Conservation (phyloP, 2,329 filamentous ascomycete genomes). For the Fusarium proliferatum region DNA sequence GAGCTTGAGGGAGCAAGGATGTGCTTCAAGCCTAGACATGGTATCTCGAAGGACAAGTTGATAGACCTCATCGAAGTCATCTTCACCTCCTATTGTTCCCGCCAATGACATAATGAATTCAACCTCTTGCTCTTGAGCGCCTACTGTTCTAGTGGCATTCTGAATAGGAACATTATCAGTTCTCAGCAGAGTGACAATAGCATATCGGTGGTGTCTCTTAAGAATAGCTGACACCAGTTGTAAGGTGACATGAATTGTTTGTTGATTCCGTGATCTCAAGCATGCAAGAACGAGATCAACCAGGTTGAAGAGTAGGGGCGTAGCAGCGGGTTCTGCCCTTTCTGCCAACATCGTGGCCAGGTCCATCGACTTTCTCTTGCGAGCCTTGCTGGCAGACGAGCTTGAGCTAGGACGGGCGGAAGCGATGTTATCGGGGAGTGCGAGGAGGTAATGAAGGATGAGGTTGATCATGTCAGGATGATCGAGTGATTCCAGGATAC, state of each 20-base stretch:
- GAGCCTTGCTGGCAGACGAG: conserved; percentile 73
- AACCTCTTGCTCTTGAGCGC: conserved; percentile 79
- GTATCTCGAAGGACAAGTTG: conserved; percentile 78
- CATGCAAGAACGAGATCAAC: conserved; percentile 91
- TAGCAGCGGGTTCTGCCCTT: conserved; percentile 77
- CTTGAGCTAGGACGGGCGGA: conserved; percentile 52
- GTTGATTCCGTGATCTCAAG: conserved; percentile 82
- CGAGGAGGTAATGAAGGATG: conserved; percentile 91
- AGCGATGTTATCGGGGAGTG: conserved; percentile 71
- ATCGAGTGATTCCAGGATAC: conserved; percentile 90
- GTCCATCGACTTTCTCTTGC: conserved; percentile 89
- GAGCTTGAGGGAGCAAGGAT: conserved; percentile 77
- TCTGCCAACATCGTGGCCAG: conserved; percentile 82
- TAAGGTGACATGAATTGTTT: conserved; percentile 90
- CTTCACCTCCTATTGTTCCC: conserved; percentile 73
- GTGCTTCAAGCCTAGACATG: conserved; percentile 74
- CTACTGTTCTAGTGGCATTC: conserved; percentile 72
- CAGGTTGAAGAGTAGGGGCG: conserved; percentile 90
- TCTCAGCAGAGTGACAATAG: conserved; percentile 79
- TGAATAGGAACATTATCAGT: conserved; percentile 68
- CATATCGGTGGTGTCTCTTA: conserved; percentile 88
- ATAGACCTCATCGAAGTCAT: conserved; percentile 79
- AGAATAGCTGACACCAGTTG: conserved; percentile 89
- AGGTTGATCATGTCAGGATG: conserved; percentile 95
- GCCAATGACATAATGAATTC: conserved; percentile 77